Base-by-base conservation (phyloP, 805 yeast genomes). In the Kockiozyma suomiensis region DNA sequence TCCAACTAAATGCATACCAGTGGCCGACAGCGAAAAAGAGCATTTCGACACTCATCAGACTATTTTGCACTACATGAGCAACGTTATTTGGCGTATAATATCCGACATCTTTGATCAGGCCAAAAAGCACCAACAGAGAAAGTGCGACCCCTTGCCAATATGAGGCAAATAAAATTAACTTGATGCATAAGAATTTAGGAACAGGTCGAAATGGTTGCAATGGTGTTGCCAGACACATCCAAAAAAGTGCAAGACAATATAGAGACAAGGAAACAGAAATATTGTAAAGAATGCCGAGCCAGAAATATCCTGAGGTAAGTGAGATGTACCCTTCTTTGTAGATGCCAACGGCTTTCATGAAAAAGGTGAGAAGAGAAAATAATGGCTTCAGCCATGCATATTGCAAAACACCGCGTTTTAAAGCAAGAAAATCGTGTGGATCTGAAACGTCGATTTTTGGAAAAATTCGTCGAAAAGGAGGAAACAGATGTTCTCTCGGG, bases 351-450 rank as follows among this genome's bases (percentile, higher is more conserved):
- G 80, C 61, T 61, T 84, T 82, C 32, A 83, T 73, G 41, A 81
- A 54, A 25, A 82, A 71, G 26, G 81, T 77, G n/a, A 80, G 75
- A 12, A 85, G 60, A 61, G 91, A 86, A n/a, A 92, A 78, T 13
- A 90, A 61, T 0, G 97, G 97, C 69, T 96, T 92, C 61, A 92
- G 73, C 97, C 97, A 94, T 6, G 93, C 97, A 70, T 93, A 94
- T 73, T 94, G 99, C 52, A 94, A 75, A 5, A 94, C 86, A 1
- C 96, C 93, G 61, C 96, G 76, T 69, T 94, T 94, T 51, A 94
- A 84, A 19, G 75, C 75, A 59, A 93, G 74, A 70, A 91, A 89
- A 3, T 90, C 85, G 30, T 78, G 78, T 0, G 99, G 97, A 69
- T 94, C 96, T 1, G 93, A 85, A 33, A 94, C 86, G 72, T 93